A percentile compares a stretch with the other conserved stretches of the same genome.
Conservation (phyloP, 257 asterid species). For the Salvia rosmarinus region DNA sequence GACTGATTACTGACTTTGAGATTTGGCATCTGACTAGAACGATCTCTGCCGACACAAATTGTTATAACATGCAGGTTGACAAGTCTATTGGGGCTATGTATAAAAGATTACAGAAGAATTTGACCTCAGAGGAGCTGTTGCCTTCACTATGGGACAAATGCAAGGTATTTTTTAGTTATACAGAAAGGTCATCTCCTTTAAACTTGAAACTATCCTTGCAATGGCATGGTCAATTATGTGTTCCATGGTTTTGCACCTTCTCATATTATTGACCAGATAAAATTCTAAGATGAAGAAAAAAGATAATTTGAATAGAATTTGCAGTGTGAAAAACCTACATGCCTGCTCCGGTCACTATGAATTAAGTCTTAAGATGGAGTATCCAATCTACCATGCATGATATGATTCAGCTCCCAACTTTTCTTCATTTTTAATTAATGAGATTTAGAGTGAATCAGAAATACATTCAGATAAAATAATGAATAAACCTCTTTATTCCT, state of each 20-base stretch:
- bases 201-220: slow-evolving; percentile 17
- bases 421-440: not conserved
- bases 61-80: slow-evolving; percentile 64
- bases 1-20: slow-evolving; percentile 32
- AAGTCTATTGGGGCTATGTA: slow-evolving; percentile 83
- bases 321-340: not conserved
- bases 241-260: not conserved
- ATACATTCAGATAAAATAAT: not conserved
- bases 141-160: slow-evolving; percentile 99
- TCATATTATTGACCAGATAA: not conserved
- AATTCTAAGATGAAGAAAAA: too few relatives aligned
- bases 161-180: slow-evolving; percentile 63
- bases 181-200: slow-evolving; percentile 2
- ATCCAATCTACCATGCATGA: too few relatives aligned
- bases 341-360: not conserved
- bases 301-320: too few relatives aligned
- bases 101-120: slow-evolving; percentile 72
- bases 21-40: slow-evolving; percentile 28
- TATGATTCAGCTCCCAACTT: not conserved
- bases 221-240: slow-evolving; percentile 12
- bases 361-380: not conserved
- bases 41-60: slow-evolving; percentile 13
- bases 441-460: not conserved
- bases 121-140: slow-evolving; percentile 69
- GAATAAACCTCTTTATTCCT: not conserved